A percentile compares a stretch with the other conserved stretches of the same genome.
Evolutionary conservation across 352 stramenopile genomes (phyloP).

Genomic region (Aphanomyces stellatus): DNA sequence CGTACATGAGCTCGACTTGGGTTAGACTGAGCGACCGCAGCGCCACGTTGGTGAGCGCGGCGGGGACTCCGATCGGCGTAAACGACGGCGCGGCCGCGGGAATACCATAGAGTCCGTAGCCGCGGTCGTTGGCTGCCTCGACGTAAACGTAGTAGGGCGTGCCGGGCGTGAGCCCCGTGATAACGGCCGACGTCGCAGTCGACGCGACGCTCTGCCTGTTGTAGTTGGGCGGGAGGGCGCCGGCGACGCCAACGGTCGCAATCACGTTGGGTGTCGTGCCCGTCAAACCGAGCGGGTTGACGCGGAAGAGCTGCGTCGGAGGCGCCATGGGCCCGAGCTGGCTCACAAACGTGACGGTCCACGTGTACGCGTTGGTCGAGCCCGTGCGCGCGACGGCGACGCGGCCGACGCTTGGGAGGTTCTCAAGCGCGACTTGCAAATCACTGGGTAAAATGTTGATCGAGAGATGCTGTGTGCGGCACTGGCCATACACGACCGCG

Average conservation of each 20-base stretch:
- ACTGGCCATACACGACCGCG: slow-evolving; percentile 38
- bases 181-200: slow-evolving; percentile 4
- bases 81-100: neutral
- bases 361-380: slow-evolving; percentile 64
- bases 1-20: slow-evolving; percentile 44
- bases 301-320: slow-evolving; percentile 3
- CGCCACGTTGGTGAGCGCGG: slow-evolving; percentile 38
- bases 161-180: slow-evolving; percentile 44
- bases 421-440: slow-evolving; percentile 76
- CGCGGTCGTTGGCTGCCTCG: slow-evolving; percentile 71
- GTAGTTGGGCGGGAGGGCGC: slow-evolving; percentile 34
- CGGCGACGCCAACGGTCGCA: neutral
- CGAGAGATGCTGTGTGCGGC: slow-evolving; percentile 43
- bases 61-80: slow-evolving; percentile 28
- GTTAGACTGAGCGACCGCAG: slow-evolving; percentile 30
- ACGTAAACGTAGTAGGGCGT: slow-evolving; percentile 73
- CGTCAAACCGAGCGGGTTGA: slow-evolving; percentile 1
- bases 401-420: slow-evolving; percentile 80
- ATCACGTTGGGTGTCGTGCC: slow-evolving; percentile 11
- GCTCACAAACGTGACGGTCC: slow-evolving; percentile 83
- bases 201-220: slow-evolving; percentile 26
- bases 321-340: slow-evolving; percentile 34
- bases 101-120: slow-evolving; percentile 24
- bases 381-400: slow-evolving; percentile 83
- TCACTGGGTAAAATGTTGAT: slow-evolving; percentile 46